A percentile compares a stretch with the other conserved stretches of the same genome.
Conservation (phyloP, 208 protist genomes). For the Leptomonas pyrrhocoris region DNA sequence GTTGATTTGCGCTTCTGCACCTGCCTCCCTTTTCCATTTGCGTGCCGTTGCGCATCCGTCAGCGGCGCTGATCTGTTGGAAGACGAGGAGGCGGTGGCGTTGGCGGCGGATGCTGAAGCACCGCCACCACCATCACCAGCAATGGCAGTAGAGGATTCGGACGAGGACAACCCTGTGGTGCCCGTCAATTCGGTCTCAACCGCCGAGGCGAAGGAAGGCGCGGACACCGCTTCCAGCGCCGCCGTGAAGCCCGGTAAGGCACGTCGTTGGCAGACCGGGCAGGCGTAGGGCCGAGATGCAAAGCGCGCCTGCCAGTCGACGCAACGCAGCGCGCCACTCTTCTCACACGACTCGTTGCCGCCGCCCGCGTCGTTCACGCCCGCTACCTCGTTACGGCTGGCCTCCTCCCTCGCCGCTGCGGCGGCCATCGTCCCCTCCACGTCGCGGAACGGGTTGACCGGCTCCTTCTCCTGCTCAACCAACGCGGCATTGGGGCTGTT, state of each 20-base stretch:
- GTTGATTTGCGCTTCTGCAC: too few species aligned
- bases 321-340: neutral
- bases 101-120: too few species aligned
- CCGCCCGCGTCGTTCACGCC: neutral
- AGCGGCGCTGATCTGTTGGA: too few species aligned
- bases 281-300: constrained; percentile 22
- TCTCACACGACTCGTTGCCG: neutral
- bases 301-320: constrained; percentile 20
- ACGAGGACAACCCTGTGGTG: neutral
- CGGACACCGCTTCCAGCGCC: neutral
- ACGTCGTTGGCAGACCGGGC: constrained; percentile 31
- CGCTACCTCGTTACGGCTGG: constrained; percentile 2
- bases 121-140: too few species aligned
- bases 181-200: neutral
- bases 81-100: too few species aligned
- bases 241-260: neutral
- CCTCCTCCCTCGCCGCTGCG: constrained; percentile 17
- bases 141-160: too few species aligned
- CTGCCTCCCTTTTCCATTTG: too few species aligned
- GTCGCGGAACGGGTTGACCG: constrained; percentile 78
- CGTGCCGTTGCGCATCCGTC: too few species aligned
- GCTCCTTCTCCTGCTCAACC: constrained; percentile 72
- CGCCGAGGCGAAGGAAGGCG: neutral
- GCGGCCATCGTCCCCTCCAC: constrained; percentile 52
- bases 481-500: constrained; percentile 63